phyloP scores from a whole-genome alignment of 2,329 filamentous ascomycete species.

The Colletotrichum sp. region DNA sequence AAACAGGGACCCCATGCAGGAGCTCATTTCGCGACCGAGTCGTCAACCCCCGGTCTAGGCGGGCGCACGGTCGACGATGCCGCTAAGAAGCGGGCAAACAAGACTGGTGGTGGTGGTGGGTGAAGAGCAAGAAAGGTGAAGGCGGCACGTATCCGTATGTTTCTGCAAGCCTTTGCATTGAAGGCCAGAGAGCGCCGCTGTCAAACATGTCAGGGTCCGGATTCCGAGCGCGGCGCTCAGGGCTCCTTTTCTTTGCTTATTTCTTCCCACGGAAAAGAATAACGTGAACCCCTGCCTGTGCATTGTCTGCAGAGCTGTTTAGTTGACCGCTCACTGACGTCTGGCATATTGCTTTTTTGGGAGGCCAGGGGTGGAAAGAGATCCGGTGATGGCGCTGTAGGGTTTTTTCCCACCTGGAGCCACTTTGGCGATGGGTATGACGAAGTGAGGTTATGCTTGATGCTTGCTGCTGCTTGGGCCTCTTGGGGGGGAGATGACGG shows the following conservation, averaged over 20 bases:
- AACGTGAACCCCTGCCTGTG: neutral
- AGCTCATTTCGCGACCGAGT: constrained; percentile 13
- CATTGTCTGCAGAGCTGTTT: neutral
- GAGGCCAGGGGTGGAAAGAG: neutral
- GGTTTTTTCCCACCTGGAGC: neutral
- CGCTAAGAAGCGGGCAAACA: neutral
- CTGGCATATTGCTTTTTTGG: neutral
- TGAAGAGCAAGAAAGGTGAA: neutral
- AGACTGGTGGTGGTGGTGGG: neutral
- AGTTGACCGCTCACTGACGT: neutral
- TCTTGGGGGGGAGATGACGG: neutral
- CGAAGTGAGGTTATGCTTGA: neutral
- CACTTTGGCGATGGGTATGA: neutral
- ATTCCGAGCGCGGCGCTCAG: neutral
- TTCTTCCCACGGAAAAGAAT: neutral
- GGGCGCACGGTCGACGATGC: neutral
- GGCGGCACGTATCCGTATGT: neutral
- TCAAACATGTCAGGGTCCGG: neutral
- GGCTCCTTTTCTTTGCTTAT: neutral
- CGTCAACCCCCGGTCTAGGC: neutral
- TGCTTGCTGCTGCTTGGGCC: neutral
- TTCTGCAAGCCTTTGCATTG: neutral
- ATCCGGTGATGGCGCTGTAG: neutral
- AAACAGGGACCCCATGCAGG: constrained; percentile 3
- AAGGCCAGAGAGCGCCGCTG: neutral